These are phyloP conservation scores for Neonectria hederae DNA, from an alignment of 2,329 filamentous ascomycete species.

Conservation along the genomic window DNA sequence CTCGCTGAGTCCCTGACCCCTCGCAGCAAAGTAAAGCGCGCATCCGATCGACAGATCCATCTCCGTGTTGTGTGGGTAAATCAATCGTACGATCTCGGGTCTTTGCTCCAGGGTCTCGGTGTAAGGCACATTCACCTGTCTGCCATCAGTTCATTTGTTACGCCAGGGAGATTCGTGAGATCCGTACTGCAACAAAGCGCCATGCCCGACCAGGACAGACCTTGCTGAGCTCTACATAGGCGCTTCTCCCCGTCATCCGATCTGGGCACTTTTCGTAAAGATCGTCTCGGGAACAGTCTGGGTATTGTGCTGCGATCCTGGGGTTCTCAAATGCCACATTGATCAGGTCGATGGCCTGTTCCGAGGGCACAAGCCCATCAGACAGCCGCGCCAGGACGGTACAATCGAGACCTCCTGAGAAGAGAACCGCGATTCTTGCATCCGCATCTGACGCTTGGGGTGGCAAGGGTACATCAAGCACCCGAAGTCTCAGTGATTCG, in stretches of 20 bases:
- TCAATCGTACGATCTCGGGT: slow-evolving; percentile 75
- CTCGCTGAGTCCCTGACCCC: slow-evolving; percentile 69
- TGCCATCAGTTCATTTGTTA: slow-evolving; percentile 4
- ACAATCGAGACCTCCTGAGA: slow-evolving; percentile 95
- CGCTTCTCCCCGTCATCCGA: slow-evolving; percentile 83
- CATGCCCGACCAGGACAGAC: slow-evolving; percentile 78
- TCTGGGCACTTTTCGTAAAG: slow-evolving; percentile 89
- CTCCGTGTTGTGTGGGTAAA: slow-evolving; percentile 94
- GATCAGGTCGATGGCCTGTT: slow-evolving; percentile 82
- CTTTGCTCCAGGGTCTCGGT: slow-evolving; percentile 76
- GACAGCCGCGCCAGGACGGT: slow-evolving; percentile 83
- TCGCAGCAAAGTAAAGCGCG: slow-evolving; percentile 93
- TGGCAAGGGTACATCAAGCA: slow-evolving; percentile 71
- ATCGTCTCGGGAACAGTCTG: slow-evolving; percentile 43
- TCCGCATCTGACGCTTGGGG: slow-evolving; percentile 50
- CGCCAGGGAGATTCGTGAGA: not conserved
- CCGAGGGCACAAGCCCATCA: slow-evolving; percentile 76
- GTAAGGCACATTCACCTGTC: slow-evolving; percentile 82
- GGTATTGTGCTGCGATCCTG: slow-evolving; percentile 68
- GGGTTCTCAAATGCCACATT: slow-evolving; percentile 99
- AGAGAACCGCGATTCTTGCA: slow-evolving; percentile 79
- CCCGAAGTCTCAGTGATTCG: slow-evolving; percentile 70
- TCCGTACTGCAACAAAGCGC: slow-evolving; percentile 78
- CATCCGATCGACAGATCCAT: slow-evolving; percentile 97
- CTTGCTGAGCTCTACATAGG: slow-evolving; percentile 76